A percentile compares a stretch with the other conserved stretches of the same genome.
phyloP scores from a whole-genome alignment of 192 early-diverging fungal species.

The Spizellomyces sp. region DNA sequence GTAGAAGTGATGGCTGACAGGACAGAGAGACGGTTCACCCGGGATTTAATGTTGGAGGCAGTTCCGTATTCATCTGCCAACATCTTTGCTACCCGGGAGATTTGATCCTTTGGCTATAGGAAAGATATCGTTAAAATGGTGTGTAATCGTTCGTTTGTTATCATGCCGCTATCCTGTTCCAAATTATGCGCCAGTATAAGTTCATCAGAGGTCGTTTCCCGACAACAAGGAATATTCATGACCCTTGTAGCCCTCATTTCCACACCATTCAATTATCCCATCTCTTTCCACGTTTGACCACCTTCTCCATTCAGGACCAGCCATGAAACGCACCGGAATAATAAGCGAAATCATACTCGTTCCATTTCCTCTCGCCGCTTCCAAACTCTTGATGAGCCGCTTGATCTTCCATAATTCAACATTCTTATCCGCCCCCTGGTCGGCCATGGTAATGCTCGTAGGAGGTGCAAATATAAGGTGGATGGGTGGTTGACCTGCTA shows the following conservation, averaged over 20 bases:
- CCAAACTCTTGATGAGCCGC: slow-evolving; percentile 96
- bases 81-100: slow-evolving; percentile 87
- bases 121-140: neutral
- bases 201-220: neutral
- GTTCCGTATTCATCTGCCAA: slow-evolving; percentile 98
- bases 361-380: slow-evolving; percentile 94
- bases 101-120: slow-evolving; percentile 80
- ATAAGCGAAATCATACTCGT: slow-evolving; percentile 99
- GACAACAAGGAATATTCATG: neutral
- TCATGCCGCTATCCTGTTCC: too few relatives aligned
- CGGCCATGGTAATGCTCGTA: slow-evolving; percentile 7
- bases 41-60: slow-evolving; percentile 99
- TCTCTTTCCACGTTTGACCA: too few relatives aligned
- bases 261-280: neutral
- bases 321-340: slow-evolving; percentile 65
- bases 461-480: too few relatives aligned
- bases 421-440: slow-evolving; percentile 73
- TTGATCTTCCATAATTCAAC: slow-evolving; percentile 98
- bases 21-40: slow-evolving; percentile 97
- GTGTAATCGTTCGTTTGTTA: neutral
- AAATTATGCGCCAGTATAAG: too few relatives aligned
- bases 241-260: neutral
- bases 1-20: slow-evolving; percentile 97
- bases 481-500: too few relatives aligned
- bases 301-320: too few relatives aligned